Conservation (phyloP, 768 basidiomycete genomes). For the Trametes cinnabarina region DNA sequence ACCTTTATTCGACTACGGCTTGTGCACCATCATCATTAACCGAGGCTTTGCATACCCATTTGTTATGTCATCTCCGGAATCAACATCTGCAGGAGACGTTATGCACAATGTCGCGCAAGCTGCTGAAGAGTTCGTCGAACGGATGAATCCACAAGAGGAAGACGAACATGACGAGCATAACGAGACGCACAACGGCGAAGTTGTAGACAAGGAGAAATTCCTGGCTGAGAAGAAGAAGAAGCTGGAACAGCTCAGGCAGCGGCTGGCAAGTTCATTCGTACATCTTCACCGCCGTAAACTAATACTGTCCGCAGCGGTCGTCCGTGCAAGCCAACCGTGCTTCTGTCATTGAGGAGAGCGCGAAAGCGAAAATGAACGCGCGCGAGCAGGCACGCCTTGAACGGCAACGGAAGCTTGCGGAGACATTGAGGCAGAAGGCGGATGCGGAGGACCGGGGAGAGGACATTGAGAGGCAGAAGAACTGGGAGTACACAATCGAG, state of each 20-base stretch:
- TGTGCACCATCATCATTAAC: background rate
- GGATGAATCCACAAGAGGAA: constrained; percentile 21
- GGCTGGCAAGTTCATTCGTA: constrained; percentile 64
- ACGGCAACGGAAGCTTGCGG: constrained; percentile 86
- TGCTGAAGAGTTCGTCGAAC: constrained; percentile 31
- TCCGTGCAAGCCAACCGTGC: constrained; percentile 82
- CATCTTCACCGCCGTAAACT: constrained; percentile 43
- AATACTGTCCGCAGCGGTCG: constrained; percentile 27
- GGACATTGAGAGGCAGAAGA: constrained; percentile 85
- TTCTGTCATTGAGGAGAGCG: constrained; percentile 81
- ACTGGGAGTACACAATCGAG: constrained; percentile 94
- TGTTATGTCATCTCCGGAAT: background rate
- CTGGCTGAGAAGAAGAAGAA: constrained; percentile 77
- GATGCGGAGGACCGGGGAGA: constrained; percentile 92
- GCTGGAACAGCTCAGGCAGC: constrained; percentile 70
- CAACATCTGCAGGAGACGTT: background rate
- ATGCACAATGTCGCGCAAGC: constrained; percentile 28
- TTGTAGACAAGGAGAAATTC: constrained; percentile 24
- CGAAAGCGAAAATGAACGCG: constrained; percentile 70
- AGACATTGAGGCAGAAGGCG: constrained; percentile 77
- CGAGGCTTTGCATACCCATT: too few relatives aligned
- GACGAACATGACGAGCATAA: constrained; percentile 18
- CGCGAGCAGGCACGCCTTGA: constrained; percentile 84
- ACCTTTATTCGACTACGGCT: too few relatives aligned
- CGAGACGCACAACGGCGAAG: constrained; percentile 1